Evolutionary conservation across 2,329 filamentous ascomycete species (phyloP).

Genomic region (Neoarthrinium moseri): DNA sequence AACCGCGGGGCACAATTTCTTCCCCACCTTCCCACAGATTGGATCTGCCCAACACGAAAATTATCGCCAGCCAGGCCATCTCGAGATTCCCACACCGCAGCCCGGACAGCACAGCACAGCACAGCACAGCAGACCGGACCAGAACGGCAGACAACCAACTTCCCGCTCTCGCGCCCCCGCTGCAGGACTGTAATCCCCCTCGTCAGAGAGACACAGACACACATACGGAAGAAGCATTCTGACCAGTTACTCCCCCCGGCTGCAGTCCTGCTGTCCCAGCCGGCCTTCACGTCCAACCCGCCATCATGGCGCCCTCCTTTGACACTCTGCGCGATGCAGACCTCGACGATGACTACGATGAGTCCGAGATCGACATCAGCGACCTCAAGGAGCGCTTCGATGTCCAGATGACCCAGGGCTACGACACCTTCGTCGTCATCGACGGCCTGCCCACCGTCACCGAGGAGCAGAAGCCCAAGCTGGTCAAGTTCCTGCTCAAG

Average conservation of each 20-base stretch:
- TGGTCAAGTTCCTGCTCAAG: slow-evolving; percentile 93
- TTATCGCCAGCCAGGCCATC: slow-evolving; percentile 3
- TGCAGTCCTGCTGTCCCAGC: no score
- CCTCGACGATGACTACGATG: slow-evolving; percentile 82
- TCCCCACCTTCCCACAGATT: slow-evolving; percentile 10
- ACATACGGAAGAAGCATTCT: no score
- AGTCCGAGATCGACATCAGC: slow-evolving; percentile 92
- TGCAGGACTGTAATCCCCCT: no score
- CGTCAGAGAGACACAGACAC: no score
- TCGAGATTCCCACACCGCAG: no score
- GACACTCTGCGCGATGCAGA: slow-evolving; percentile 90
- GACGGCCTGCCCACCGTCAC: slow-evolving; percentile 89
- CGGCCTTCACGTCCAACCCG: slow-evolving; percentile 8
- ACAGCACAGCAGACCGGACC: no score
- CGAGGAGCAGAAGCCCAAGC: slow-evolving; percentile 88
- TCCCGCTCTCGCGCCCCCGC: no score
- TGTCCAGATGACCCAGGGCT: slow-evolving; percentile 91
- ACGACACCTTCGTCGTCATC: slow-evolving; percentile 94
- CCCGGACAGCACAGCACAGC: no score
- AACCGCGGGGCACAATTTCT: slow-evolving; percentile 8
- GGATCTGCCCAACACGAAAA: slow-evolving; percentile 1
- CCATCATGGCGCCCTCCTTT: slow-evolving; percentile 90
- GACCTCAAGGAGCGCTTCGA: slow-evolving; percentile 94
- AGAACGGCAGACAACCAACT: no score
- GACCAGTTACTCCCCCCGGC: no score